Percentiles rank a stretch among this genome's conserved stretches.
phyloP scores from a whole-genome alignment of 495 filamentous ascomycete species.

The Lindgomyces ingoldianus region DNA sequence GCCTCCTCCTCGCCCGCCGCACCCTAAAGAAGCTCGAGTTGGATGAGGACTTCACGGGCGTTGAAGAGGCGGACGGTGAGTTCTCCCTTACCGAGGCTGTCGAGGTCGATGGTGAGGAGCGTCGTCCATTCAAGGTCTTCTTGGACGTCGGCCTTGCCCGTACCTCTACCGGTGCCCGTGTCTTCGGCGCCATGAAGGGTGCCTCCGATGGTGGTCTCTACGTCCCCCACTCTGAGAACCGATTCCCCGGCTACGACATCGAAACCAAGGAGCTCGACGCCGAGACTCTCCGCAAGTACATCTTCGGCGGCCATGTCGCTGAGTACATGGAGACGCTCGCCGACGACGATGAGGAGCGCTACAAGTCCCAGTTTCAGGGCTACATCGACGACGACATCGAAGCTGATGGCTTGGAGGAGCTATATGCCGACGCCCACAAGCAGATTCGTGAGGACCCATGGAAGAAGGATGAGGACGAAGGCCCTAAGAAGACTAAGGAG shows the following conservation, averaged over 20 bases:
- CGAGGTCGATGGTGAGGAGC: slow-evolving; percentile 79
- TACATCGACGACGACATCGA: slow-evolving; percentile 97
- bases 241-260: slow-evolving; percentile 97
- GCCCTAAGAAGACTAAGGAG: slow-evolving; percentile 87
- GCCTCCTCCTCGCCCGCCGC: slow-evolving; percentile 94
- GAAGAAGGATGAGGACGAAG: slow-evolving; percentile 84
- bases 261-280: slow-evolving; percentile 95
- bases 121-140: slow-evolving; percentile 98
- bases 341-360: slow-evolving; percentile 99
- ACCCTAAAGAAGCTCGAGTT: slow-evolving; percentile 94
- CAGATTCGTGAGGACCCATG: slow-evolving; percentile 97
- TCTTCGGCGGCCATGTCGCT: slow-evolving; percentile 94
- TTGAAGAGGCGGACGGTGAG: slow-evolving; percentile 94
- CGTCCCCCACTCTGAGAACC: slow-evolving; percentile 96
- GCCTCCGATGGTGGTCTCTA: slow-evolving; percentile 96
- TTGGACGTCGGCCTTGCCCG: slow-evolving; percentile 96
- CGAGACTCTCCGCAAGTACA: slow-evolving; percentile 97
- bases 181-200: slow-evolving; percentile 99
- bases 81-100: slow-evolving; percentile 88
- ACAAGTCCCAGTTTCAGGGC: slow-evolving; percentile 93
- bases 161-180: slow-evolving; percentile 94
- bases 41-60: slow-evolving; percentile 85
- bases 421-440: slow-evolving; percentile 93
- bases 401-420: slow-evolving; percentile 94
- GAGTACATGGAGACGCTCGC: slow-evolving; percentile 99